These are phyloP conservation scores for Discostella stelligera DNA, from an alignment of 352 stramenopile species.

Conservation along the genomic window DNA sequence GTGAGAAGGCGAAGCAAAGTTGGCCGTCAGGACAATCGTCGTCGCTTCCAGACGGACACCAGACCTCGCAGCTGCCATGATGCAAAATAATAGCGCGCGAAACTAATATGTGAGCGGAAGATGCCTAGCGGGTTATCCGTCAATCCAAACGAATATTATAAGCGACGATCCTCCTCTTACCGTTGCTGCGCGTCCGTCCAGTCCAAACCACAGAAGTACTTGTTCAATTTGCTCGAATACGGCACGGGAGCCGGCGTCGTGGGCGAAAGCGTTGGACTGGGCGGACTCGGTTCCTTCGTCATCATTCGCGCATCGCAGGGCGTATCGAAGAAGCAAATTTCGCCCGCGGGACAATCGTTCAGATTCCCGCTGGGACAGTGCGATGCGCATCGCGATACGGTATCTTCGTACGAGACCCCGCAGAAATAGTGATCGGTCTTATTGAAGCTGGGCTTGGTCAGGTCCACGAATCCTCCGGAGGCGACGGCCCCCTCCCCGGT, in stretches of 20 bases:
- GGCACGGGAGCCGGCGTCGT: constrained; percentile 51
- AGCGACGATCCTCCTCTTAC: constrained; percentile 1
- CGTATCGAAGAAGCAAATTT: constrained; percentile 80
- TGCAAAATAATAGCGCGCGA: background rate
- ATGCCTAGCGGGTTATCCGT: background rate
- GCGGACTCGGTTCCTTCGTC: constrained; percentile 29
- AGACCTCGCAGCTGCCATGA: constrained; percentile 44
- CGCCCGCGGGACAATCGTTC: constrained; percentile 69
- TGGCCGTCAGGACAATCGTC: constrained; percentile 57
- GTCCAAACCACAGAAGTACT: constrained; percentile 63
- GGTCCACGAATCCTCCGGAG: constrained; percentile 45
- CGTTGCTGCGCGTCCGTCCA: constrained; percentile 55
- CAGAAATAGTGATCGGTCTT: constrained; percentile 79
- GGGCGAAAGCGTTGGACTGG: constrained; percentile 41
- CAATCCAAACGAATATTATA: background rate
- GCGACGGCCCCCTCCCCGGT: constrained; percentile 33
- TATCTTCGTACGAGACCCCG: constrained; percentile 77
- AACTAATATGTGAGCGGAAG: background rate
- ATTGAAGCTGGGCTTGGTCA: constrained; percentile 46
- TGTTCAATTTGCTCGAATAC: constrained; percentile 56
- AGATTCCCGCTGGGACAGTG: constrained; percentile 72
- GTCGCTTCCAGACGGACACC: constrained; percentile 57
- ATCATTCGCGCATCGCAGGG: constrained; percentile 70
- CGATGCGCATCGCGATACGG: constrained; percentile 53
- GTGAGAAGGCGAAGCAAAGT: constrained; percentile 56